Percentiles rank a stretch among this genome's conserved stretches.
Evolutionary conservation across 257 asterid genomes (phyloP).

Genomic region (Primulina huaijiensis): DNA sequence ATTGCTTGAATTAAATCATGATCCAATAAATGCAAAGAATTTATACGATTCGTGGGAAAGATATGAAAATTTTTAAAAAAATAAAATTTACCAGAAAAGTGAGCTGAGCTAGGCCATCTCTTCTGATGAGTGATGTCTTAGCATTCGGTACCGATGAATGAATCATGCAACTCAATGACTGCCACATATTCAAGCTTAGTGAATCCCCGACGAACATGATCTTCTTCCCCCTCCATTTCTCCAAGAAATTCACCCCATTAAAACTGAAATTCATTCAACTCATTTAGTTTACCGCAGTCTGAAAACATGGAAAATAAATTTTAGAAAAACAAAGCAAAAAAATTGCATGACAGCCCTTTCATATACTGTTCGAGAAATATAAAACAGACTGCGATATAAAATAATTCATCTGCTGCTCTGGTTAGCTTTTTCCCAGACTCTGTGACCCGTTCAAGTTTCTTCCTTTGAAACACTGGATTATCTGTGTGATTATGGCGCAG

Average conservation of each 20-base stretch:
- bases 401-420: no score
- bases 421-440: no score
- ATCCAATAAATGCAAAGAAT: background rate
- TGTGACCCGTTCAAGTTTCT: no score
- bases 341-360: background rate
- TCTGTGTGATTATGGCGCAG: no score
- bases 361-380: no score
- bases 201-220: constrained; percentile 98
- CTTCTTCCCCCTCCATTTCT: constrained; percentile 81
- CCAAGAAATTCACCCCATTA: constrained; percentile 71
- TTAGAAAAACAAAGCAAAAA: background rate
- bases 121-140: constrained; percentile 37
- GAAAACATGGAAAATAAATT: background rate
- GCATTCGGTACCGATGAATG: constrained; percentile 70
- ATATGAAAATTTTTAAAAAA: background rate
- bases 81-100: constrained; percentile 55
- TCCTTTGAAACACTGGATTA: no score
- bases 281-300: background rate
- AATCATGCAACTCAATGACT: constrained; percentile 86
- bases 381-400: no score
- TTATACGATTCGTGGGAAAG: background rate
- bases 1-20: no score
- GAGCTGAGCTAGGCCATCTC: constrained; percentile 45
- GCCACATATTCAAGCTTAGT: constrained; percentile 94
- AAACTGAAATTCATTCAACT: constrained; percentile 46